phyloP scores from a whole-genome alignment of 805 yeast genomes.

The Cyberlindnera xylosilytica region DNA sequence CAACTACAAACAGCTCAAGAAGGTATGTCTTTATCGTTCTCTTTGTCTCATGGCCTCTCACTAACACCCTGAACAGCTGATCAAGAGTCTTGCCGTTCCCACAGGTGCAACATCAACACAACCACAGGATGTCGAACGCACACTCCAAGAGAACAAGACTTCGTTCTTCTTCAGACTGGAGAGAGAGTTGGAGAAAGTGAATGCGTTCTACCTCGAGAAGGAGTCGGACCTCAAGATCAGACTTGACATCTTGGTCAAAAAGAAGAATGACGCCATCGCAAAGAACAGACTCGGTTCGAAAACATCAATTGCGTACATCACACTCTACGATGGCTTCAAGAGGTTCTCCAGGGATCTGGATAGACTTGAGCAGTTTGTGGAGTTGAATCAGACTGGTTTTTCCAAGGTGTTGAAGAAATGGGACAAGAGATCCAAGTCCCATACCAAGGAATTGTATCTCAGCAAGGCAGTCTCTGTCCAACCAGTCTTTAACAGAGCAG shows the following conservation, averaged over 20 bases:
- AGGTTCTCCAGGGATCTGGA: conserved; percentile 86
- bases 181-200: conserved; percentile 93
- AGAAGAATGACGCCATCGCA: conserved; percentile 49
- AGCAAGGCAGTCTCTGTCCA: conserved; percentile 94
- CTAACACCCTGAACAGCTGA: conserved; percentile 41
- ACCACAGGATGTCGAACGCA: conserved; percentile 38
- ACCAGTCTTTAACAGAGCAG: conserved; percentile 91
- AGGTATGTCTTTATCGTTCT: conserved; percentile 28
- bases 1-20: conserved; percentile 90
- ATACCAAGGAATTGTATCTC: conserved; percentile 87
- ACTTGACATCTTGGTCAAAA: conserved; percentile 70
- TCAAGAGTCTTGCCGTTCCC: conserved; percentile 69
- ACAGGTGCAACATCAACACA: conserved; percentile 21
- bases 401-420: conserved; percentile 94
- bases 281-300: conserved; percentile 49
- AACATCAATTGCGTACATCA: conserved; percentile 73
- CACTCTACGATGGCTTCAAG: conserved; percentile 83
- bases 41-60: neutral
- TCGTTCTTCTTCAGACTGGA: conserved; percentile 84
- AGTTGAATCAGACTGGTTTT: conserved; percentile 92
- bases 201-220: conserved; percentile 85
- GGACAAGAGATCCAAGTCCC: conserved; percentile 96
- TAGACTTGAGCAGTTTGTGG: conserved; percentile 89
- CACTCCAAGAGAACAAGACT: conserved; percentile 85
- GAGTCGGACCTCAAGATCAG: conserved; percentile 83